Evolutionary conservation across 1,139 yeast species (phyloP), one percentile per base, ranked within the genome.

Genomic region (Hyphopichia khmerensis): DNA sequence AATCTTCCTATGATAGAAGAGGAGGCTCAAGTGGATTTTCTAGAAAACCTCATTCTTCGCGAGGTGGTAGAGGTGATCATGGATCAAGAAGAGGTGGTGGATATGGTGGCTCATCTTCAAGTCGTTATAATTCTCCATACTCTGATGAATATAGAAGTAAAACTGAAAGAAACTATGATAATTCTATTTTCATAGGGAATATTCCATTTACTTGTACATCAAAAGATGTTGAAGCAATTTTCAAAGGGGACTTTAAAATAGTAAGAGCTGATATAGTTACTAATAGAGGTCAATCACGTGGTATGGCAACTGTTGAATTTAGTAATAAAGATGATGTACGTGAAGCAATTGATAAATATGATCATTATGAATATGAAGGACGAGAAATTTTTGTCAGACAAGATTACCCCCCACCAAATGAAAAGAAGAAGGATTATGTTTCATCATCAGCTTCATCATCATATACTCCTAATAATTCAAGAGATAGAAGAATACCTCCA

Each of bases 241-340:
- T 86, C 59, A 66, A 70, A 15, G 67, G 64, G 35, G 83, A 84
- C 35, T 96, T 95, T 48, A 79, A 76, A 31, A 88, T 93, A 40
- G 77, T 85, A 16, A 79, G 89, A 51, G 96, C 97, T 2, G 97
- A 91, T 60, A 85, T 93, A 43, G 86, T 91, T 43, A 83, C 85
- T n/a, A 76, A 79, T 44, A 79, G 85, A 52, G 95, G 96, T 43
- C 87, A 88, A 56, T 85, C 91, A 63, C 74, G 95, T 69, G 91
- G 99, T 49, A 86, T 84, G 93, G 95, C 91, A 40, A 88, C 96
- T 16, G 97, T 93, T 33, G 98, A 93, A 63, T 93, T 86, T 57
- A 72, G 82, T 13, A 72, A 73, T 41, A 72, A 76, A 43, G 84
- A 79, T 18, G 88, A 82, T 45, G 98, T 91, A 2, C 77, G 75